A percentile compares a stretch with the other conserved stretches of the same genome.
These are phyloP conservation scores for Calonectria pseudoreteaudii DNA, from an alignment of 2,329 filamentous ascomycete genomes.

Conservation along the genomic window DNA sequence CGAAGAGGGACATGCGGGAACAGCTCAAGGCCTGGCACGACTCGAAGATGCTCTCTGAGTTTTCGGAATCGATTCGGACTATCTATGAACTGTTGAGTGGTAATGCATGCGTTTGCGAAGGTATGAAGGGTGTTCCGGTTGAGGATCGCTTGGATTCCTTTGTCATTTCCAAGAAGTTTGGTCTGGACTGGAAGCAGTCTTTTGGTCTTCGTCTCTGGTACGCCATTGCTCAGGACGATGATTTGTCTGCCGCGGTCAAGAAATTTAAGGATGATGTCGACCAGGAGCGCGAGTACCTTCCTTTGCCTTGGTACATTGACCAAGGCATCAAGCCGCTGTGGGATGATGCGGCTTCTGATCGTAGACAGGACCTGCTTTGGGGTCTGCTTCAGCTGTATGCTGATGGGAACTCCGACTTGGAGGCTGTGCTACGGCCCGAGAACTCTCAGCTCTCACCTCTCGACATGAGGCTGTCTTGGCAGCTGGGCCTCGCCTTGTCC, in stretches of 20 bases:
- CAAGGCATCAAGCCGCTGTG: constrained; percentile 69
- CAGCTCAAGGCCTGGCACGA: constrained; percentile 89
- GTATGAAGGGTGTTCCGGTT: constrained; percentile 76
- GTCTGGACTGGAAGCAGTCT: constrained; percentile 91
- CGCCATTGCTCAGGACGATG: constrained; percentile 74
- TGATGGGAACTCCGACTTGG: constrained; percentile 67
- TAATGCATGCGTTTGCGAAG: constrained; percentile 86
- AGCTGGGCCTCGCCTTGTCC: constrained; percentile 78
- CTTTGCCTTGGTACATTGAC: constrained; percentile 78
- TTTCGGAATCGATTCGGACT: constrained; percentile 84
- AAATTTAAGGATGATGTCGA: constrained; percentile 80
- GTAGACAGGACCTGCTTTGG: constrained; percentile 85
- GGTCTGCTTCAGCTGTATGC: constrained; percentile 86
- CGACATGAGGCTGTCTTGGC: constrained; percentile 84
- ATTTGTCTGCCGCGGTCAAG: constrained; percentile 77
- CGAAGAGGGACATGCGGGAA: constrained; percentile 79
- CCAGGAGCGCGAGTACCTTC: constrained; percentile 77
- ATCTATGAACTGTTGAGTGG: constrained; percentile 92
- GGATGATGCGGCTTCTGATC: constrained; percentile 68
- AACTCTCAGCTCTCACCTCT: constrained; percentile 81
- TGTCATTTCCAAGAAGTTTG: constrained; percentile 84
- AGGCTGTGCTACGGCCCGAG: constrained; percentile 79
- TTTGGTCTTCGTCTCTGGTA: constrained; percentile 96
- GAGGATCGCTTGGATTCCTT: constrained; percentile 88
- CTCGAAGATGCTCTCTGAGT: constrained; percentile 86